These are phyloP conservation scores for Rubia yunnanensis DNA, from an alignment of 257 asterid species.

Conservation along the genomic window DNA sequence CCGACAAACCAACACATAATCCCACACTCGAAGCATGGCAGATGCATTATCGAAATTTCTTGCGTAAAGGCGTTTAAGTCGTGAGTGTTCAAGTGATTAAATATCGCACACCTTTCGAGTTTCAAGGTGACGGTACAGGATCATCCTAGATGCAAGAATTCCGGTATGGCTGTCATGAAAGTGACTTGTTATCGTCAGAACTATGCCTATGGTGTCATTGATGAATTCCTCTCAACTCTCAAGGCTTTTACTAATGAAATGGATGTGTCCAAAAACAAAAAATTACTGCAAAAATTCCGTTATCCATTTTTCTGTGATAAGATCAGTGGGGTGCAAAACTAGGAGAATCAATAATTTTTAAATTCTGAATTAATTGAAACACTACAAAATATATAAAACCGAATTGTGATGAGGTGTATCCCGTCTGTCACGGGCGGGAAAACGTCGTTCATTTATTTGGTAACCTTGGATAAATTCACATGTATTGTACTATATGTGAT, in stretches of 20 bases:
- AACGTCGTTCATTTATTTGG: neutral
- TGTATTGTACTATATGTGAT: neutral
- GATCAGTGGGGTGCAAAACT: neutral
- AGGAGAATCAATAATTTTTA: neutral
- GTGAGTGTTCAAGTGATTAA: no score
- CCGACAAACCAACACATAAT: no score
- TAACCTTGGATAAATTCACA: constrained; percentile 4
- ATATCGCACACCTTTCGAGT: no score
- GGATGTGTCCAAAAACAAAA: neutral
- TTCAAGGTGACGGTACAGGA: no score
- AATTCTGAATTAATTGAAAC: neutral
- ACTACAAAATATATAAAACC: neutral
- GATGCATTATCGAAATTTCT: no score
- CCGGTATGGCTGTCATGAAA: constrained; percentile 45
- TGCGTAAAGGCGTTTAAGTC: no score
- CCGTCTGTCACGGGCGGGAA: constrained; percentile 52
- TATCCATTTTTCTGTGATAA: neutral
- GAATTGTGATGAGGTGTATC: neutral
- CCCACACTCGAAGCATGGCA: no score
- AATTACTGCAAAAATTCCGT: neutral
- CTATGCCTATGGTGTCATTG: constrained; percentile 6
- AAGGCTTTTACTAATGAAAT: constrained; percentile 7
- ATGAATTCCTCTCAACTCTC: constrained; percentile 20
- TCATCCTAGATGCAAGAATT: constrained; percentile 1
- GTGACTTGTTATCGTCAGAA: constrained; percentile 29